Conservation (phyloP, 176 grass and related monocot genomes). For the Echinochloa phyllopogon region DNA sequence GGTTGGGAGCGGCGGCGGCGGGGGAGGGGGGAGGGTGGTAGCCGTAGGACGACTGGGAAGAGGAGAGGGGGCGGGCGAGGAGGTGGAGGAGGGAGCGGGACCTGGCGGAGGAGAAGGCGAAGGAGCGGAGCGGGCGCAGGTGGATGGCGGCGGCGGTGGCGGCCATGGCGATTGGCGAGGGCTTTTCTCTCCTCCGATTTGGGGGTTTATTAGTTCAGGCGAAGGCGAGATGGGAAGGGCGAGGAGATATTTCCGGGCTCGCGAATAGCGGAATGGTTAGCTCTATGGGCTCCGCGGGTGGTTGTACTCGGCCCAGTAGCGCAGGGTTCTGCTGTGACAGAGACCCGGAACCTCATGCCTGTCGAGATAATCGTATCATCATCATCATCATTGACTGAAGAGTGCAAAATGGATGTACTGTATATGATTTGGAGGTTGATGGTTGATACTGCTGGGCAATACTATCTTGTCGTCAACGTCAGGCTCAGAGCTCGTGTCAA, state of each 20-base stretch:
- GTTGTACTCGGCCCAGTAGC: not conserved
- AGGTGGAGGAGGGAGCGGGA: constrained; percentile 53
- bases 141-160: constrained; percentile 50
- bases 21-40: constrained; percentile 40
- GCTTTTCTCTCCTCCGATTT: not conserved
- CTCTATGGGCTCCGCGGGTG: not conserved
- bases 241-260: constrained; percentile 32
- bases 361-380: no score
- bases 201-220: constrained; percentile 18
- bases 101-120: constrained; percentile 36
- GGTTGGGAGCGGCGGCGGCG: constrained; percentile 28
- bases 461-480: constrained; percentile 48
- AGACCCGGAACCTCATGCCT: no score
- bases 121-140: constrained; percentile 34
- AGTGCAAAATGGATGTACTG: no score
- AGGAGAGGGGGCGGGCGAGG: constrained; percentile 49
- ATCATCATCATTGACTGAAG: no score
- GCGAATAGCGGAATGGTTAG: not conserved
- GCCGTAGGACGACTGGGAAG: constrained; percentile 41
- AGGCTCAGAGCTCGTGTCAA: not conserved
- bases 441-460: not conserved
- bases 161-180: constrained; percentile 42
- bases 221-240: not conserved
- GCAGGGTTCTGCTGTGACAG: no score
- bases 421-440: not conserved